These are phyloP conservation scores for Coniochaeta sp. DNA, from an alignment of 2,329 filamentous ascomycete species.

Conservation along the genomic window DNA sequence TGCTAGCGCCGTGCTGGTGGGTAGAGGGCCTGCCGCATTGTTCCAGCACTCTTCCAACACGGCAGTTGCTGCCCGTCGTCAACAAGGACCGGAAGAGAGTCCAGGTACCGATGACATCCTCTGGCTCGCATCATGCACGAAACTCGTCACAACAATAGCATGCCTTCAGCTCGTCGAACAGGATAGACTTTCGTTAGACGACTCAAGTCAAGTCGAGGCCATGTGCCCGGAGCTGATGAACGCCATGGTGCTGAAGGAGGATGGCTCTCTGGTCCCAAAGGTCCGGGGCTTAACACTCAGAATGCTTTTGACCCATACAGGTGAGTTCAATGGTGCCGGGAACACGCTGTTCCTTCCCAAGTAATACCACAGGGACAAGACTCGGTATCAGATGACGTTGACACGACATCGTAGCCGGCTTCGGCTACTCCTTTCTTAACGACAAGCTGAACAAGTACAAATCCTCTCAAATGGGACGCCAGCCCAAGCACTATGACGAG, in stretches of 20 bases:
- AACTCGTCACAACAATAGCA: constrained; percentile 44
- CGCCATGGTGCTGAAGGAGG: constrained; percentile 34
- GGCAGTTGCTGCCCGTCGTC: too few relatives aligned
- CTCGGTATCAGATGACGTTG: too few relatives aligned
- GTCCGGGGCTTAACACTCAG: constrained; percentile 44
- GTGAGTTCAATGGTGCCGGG: too few relatives aligned
- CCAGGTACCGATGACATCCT: constrained; percentile 56
- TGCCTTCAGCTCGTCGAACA: constrained; percentile 52
- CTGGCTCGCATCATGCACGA: constrained; percentile 53
- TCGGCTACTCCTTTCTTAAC: constrained; percentile 50
- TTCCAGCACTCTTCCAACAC: too few relatives aligned
- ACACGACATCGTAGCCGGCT: too few relatives aligned
- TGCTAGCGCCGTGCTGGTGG: too few relatives aligned
- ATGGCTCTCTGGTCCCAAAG: constrained; percentile 34
- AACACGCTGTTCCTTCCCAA: too few relatives aligned
- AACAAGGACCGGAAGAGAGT: too few relatives aligned
- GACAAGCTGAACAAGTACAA: constrained; percentile 38
- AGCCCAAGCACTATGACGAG: constrained; percentile 48
- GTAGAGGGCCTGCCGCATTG: too few relatives aligned
- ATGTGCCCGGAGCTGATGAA: constrained; percentile 42
- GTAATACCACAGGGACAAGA: too few relatives aligned
- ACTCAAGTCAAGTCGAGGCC: constrained; percentile 34
- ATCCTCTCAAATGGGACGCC: too few relatives aligned
- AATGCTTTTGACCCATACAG: constrained; percentile 51
- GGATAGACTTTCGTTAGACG: constrained; percentile 39